These are phyloP conservation scores for Bipolaris zeicola DNA, from an alignment of 2,329 filamentous ascomycete species.

Conservation along the genomic window DNA sequence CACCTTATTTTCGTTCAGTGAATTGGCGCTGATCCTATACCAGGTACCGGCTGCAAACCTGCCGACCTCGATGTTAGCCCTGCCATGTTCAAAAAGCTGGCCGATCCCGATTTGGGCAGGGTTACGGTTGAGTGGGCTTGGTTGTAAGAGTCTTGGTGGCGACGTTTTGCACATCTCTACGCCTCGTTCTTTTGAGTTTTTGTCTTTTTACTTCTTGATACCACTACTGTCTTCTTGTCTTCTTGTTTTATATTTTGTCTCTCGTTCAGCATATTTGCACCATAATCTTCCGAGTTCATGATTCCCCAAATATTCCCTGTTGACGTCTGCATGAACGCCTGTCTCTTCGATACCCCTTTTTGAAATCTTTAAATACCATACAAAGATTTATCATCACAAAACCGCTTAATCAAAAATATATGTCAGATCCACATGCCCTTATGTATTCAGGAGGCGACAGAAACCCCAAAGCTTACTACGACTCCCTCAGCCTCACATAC, in stretches of 20 bases:
- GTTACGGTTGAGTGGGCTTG: slow-evolving; percentile 59
- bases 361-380: background rate
- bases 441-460: too few relatives aligned
- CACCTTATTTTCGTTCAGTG: background rate
- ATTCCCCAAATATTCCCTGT: background rate
- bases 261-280: background rate
- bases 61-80: slow-evolving; percentile 59
- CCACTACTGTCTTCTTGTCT: background rate
- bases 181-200: background rate
- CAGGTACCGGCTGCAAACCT: slow-evolving; percentile 54
- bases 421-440: background rate
- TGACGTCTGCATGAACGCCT: background rate
- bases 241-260: background rate
- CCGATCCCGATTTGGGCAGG: slow-evolving; percentile 53
- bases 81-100: slow-evolving; percentile 56
- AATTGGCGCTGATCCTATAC: slow-evolving; percentile 18
- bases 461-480: background rate
- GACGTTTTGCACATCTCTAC: background rate
- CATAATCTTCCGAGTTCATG: background rate
- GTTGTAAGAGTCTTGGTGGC: slow-evolving; percentile 40
- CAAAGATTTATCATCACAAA: background rate
- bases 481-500: background rate
- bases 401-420: background rate
- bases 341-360: background rate
- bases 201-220: background rate